Base-by-base conservation (phyloP, 176 grass and related monocot genomes). In the Aechmea fasciata region DNA sequence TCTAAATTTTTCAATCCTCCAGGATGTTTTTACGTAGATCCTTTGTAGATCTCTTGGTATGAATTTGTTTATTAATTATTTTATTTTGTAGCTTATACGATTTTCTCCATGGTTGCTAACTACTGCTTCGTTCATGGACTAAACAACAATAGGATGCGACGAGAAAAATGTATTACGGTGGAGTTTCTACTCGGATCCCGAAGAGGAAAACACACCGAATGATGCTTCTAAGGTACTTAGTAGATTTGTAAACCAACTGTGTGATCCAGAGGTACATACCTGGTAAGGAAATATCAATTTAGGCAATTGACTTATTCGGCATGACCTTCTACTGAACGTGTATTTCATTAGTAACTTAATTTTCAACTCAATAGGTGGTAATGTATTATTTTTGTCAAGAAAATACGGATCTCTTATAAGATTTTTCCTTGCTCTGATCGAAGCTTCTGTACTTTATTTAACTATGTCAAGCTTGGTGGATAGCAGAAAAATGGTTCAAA, bases 161-260 rank as follows among this genome's bases (percentile, higher is more conserved):
- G n/a, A 78, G 93, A 92, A 71, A 83, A 82, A 73, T 87, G 89
- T 77, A 52, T 97, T 53, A 65, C 83, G 13, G 89, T 92, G 55
- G 86, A 97, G 64, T 97, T 97, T 79, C 62, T 92, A 76, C 73
- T 87, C 90, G 69, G 93, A 83, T 79, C 63, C 77, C 52, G 76
- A 67, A 83, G 72, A 71, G 66, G 51, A 64, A 26, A 81, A 75
- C 72, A 61, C 80, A 57, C 72, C 75, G 69, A 67, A 69, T 52
- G 78, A 41, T 52, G 52, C 62, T 72, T 67, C 69, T 9, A 62
- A 74, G 73, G 85, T 71, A 57, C 73, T 49, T 49, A 77, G 19
- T 69, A 47, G 22, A 80, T 90, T 92, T 13, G 65, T 67, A 53
- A 63, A 81, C 77, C 84, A 25, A 76, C 78, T 97, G 78, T 79